Base-by-base conservation (phyloP, 306 rosid genomes). In the Acacia confusa region DNA sequence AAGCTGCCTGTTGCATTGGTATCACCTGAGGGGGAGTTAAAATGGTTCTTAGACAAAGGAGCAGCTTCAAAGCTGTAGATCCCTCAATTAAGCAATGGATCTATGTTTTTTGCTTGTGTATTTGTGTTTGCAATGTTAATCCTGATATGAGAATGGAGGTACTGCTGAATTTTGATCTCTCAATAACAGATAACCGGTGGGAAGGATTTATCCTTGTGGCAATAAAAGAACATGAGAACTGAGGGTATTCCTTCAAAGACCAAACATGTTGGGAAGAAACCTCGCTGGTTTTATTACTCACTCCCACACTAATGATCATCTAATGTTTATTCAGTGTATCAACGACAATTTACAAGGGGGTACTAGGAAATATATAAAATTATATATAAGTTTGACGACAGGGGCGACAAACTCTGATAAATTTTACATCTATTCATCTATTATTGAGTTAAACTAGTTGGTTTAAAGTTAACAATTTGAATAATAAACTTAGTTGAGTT, bases 51-150 rank as follows among this genome's bases (percentile, higher is more conserved):
- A 74, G 97, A 92, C 71, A 89, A 85, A 73, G 89, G 68, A 78
- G 97, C 97, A 11, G 97, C 94, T 83, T 87, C 92, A 0, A 92
- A 85, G 89, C 88, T 90, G 80, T 90, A 63, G 69, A 28, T 63
- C 40, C 69, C 38, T 28, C 41, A 63, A 6, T 57, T 28, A 38
- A 65, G 64, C 19, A 71, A 25, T 55, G 61, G 14, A 53, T 72
- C 60, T 55, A 30, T 63, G 25, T 48, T 24, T 1, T 6, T 9
- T 68, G 27, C 30, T 38, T 8, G 40, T 63, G 41, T 63, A 8
- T 36, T 20, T 68, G 40, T 28, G 25, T 38, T 36, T n/a, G 25
- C 43, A 14, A 13, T 41, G 74, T 24, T 72, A 30, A 7, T 15
- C 27, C 17, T 28, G 3, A 69, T 43, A 12, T 38, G 22, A 41